phyloP scores from a whole-genome alignment of 1,139 yeast species.

The Hyphopichia fennica region DNA sequence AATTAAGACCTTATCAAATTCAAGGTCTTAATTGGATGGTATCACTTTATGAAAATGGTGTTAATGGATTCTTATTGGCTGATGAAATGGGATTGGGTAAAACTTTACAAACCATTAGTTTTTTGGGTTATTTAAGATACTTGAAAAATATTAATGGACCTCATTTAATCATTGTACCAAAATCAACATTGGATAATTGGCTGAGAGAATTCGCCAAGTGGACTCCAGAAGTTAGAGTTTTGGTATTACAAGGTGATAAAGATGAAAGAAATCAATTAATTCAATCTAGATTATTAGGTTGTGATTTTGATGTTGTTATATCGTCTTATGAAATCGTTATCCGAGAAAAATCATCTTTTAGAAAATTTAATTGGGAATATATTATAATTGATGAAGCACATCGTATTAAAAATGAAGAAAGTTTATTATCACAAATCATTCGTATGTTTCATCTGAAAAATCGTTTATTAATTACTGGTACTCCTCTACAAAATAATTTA shows the following conservation, averaged over 20 bases:
- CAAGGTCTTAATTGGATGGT: slow-evolving; percentile 94
- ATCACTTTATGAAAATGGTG: slow-evolving; percentile 75
- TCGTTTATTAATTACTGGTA: slow-evolving; percentile 74
- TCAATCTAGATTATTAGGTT: slow-evolving; percentile 48
- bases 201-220: slow-evolving; percentile 71
- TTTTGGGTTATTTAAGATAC: slow-evolving; percentile 69
- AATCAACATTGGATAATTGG: slow-evolving; percentile 82
- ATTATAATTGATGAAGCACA: slow-evolving; percentile 82
- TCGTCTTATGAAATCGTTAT: slow-evolving; percentile 79
- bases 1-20: slow-evolving; percentile 77
- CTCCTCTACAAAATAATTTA: slow-evolving; percentile 76
- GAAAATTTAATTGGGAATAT: slow-evolving; percentile 71
- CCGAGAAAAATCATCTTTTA: slow-evolving; percentile 64
- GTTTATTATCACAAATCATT: slow-evolving; percentile 71
- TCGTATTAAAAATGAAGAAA: slow-evolving; percentile 76
- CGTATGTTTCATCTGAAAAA: slow-evolving; percentile 70
- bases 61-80: slow-evolving; percentile 82
- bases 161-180: slow-evolving; percentile 72
- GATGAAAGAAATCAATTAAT: slow-evolving; percentile 59
- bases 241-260: slow-evolving; percentile 73
- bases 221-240: slow-evolving; percentile 74
- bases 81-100: slow-evolving; percentile 99
- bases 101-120: slow-evolving; percentile 89
- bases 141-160: slow-evolving; percentile 65
- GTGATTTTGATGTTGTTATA: slow-evolving; percentile 71